phyloP scores from a whole-genome alignment of 257 asterid species.

The Solanum phureja region DNA sequence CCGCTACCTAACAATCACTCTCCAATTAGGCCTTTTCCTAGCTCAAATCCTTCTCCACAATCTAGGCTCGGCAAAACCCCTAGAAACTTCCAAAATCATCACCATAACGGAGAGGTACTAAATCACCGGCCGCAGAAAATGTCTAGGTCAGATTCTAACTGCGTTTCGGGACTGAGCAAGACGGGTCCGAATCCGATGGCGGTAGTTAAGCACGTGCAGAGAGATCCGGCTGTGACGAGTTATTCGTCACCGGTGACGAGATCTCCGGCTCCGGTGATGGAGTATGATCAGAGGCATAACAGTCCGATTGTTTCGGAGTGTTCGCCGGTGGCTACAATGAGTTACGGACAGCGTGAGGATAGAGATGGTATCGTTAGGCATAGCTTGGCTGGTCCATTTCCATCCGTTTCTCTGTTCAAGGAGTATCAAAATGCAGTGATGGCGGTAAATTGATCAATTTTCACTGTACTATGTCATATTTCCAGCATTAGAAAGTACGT shows the following conservation, averaged over 20 bases:
- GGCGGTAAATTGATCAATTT: constrained; percentile 47
- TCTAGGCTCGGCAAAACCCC: constrained; percentile 5
- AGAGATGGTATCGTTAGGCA: constrained; percentile 32
- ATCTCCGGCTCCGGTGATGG: constrained; percentile 6
- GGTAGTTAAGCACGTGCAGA: constrained; percentile 60
- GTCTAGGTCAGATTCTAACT: constrained; percentile 19
- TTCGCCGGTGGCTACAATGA: constrained; percentile 19
- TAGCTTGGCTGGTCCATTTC: constrained; percentile 80
- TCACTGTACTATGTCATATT: neutral
- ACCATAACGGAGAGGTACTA: constrained; percentile 48
- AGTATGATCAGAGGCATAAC: neutral
- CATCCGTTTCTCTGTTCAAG: constrained; percentile 81
- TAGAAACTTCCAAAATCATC: constrained; percentile 19
- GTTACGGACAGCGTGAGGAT: constrained; percentile 3
- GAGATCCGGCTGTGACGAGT: constrained; percentile 30
- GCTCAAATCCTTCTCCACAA: constrained; percentile 40
- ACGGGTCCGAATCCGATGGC: constrained; percentile 35
- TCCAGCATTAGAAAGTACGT: neutral
- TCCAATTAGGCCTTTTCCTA: constrained; percentile 52
- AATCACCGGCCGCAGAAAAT: constrained; percentile 48
- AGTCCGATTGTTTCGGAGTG: constrained; percentile 28
- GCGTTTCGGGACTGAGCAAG: constrained; percentile 15
- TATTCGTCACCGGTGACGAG: constrained; percentile 22
- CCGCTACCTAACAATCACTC: constrained; percentile 29
- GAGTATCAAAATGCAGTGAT: constrained; percentile 92